Evolutionary conservation across 2,329 filamentous ascomycete genomes (phyloP).

Genomic region (Aspergillus sp.): DNA sequence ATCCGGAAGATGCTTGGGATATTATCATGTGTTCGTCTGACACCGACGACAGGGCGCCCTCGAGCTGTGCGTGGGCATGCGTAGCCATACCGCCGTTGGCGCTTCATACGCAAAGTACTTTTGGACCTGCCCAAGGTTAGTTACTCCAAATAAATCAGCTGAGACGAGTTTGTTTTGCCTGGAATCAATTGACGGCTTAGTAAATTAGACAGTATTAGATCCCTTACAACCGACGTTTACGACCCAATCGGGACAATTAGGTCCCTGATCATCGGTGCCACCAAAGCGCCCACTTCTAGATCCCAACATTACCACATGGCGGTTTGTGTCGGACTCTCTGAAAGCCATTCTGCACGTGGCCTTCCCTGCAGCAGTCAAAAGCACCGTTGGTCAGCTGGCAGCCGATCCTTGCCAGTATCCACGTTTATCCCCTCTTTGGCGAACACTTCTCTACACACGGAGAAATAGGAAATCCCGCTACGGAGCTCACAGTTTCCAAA

Average conservation of each 20-base stretch:
- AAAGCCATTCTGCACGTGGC: not conserved
- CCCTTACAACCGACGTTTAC: not conserved
- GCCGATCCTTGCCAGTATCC: not conserved
- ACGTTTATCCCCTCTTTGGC: not conserved
- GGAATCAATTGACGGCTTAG: too few species aligned
- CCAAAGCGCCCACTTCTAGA: not conserved
- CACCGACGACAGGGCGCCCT: too few species aligned
- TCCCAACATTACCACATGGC: not conserved
- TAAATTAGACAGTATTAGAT: not conserved
- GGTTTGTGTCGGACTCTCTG: not conserved
- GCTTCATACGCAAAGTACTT: not conserved
- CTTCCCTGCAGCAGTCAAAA: not conserved
- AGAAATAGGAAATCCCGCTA: too few species aligned
- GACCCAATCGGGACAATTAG: not conserved
- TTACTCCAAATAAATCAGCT: too few species aligned
- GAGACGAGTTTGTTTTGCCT: too few species aligned
- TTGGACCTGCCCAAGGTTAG: not conserved
- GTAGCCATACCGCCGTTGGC: not conserved
- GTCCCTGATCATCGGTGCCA: not conserved
- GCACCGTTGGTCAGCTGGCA: not conserved
- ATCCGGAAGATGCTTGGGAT: not conserved
- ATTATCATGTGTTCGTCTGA: not conserved
- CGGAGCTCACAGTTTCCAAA: too few species aligned
- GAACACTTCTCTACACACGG: not conserved
- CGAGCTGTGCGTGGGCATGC: too few species aligned